phyloP scores from a whole-genome alignment of 768 basidiomycete species.

The Ephemerocybe angulata region DNA sequence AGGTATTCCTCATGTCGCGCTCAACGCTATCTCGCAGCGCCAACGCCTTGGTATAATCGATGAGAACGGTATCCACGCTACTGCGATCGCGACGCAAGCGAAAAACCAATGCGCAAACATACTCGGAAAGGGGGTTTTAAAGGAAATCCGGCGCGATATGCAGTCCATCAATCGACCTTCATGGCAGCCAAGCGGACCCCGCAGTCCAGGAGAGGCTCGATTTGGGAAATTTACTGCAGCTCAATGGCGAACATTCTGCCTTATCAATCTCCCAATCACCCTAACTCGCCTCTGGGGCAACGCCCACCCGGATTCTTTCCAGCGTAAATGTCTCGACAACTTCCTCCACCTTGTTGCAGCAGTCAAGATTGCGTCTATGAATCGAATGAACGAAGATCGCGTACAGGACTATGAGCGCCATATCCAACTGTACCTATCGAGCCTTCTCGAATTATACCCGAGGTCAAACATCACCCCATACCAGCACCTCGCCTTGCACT shows the following conservation, averaged over 20 bases:
- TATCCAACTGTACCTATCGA: constrained; percentile 30
- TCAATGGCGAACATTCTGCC: constrained; percentile 25
- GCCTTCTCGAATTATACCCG: constrained; percentile 28
- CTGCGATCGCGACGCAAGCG: not conserved
- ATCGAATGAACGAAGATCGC: constrained; percentile 15
- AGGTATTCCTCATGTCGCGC: not conserved
- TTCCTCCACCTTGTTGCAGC: constrained; percentile 35
- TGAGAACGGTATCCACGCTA: not conserved
- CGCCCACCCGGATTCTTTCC: constrained; percentile 3
- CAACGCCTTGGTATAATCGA: not conserved
- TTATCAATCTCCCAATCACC: constrained; percentile 31
- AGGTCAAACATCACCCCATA: constrained; percentile 27
- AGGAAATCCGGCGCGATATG: constrained; percentile 17
- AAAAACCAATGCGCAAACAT: not conserved
- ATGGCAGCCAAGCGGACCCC: constrained; percentile 14
- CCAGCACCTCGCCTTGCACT: constrained; percentile 40
- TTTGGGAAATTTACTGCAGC: constrained; percentile 29
- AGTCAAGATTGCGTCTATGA: constrained; percentile 25
- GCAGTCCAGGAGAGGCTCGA: constrained; percentile 10
- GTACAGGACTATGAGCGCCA: constrained; percentile 23
- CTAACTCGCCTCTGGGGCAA: constrained; percentile 34
- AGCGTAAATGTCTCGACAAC: constrained; percentile 23
- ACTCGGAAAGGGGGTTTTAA: not conserved
- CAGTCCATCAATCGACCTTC: constrained; percentile 14
- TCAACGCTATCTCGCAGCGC: not conserved